phyloP scores from a whole-genome alignment of 2,329 filamentous ascomycete species.

The Ciborinia camelliae region DNA sequence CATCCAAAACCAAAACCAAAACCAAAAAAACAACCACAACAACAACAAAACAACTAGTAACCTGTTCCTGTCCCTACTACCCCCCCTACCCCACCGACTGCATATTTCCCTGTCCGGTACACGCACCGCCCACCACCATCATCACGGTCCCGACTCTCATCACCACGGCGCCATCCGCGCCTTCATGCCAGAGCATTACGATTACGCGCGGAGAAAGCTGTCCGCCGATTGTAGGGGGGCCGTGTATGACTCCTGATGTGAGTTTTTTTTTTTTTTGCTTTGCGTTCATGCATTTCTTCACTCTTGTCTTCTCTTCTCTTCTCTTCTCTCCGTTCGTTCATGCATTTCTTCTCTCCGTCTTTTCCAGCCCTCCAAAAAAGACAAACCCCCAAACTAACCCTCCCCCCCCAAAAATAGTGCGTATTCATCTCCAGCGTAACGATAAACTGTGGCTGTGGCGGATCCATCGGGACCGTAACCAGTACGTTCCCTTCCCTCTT shows the following conservation, averaged over 20 bases:
- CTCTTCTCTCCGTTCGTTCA: not conserved
- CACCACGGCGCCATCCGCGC: not conserved
- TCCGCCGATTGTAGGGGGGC: not conserved
- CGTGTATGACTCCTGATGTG: not conserved
- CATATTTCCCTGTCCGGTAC: not conserved
- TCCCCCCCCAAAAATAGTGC: constrained; percentile 16
- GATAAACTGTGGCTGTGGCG: constrained; percentile 23
- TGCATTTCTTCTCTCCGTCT: not conserved
- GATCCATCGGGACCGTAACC: constrained; percentile 19
- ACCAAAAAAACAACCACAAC: not conserved
- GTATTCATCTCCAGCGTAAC: constrained; percentile 18
- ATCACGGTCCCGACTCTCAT: not conserved
- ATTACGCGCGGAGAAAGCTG: not conserved
- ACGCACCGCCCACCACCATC: not conserved
- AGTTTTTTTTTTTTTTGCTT: not conserved
- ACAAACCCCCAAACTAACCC: constrained; percentile 19
- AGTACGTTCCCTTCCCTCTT: not conserved
- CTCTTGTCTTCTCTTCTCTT: not conserved
- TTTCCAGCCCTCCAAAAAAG: not conserved
- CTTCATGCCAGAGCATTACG: not conserved
- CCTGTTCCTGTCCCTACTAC: constrained; percentile 10
- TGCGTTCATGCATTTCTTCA: no score
- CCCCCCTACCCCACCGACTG: constrained; percentile 9
- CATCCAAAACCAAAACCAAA: not conserved
- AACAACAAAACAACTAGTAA: not conserved